Evolutionary conservation across 306 rosid genomes (phyloP), one percentile per base, ranked within the genome.

Genomic region (Ochetophila trinervis): DNA sequence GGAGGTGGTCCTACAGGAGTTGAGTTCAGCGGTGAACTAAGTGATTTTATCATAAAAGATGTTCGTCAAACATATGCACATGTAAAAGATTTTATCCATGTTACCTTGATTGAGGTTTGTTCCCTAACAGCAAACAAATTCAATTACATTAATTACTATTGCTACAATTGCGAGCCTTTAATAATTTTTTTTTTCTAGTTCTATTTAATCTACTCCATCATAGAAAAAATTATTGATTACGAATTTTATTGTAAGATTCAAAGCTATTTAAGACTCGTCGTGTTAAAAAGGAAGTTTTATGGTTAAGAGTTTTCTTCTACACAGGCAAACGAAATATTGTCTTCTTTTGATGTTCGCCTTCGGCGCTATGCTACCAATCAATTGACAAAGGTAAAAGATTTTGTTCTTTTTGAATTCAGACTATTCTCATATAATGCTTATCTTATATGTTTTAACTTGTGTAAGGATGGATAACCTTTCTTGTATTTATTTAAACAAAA

Each of bases 1-100:
- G 99, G 99, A 68, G 99, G 99, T 34, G 99, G 99, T 73, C 99
- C 97, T 30, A 93, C 99, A 1, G 99, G 97, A 72, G 99, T 93
- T 35, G 99, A 93, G 73, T 93, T 93, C 84, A 93, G 99, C 24
- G 97, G 99, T 51, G 99, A 93, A 78, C 96, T 93, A 42, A 90
- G 97, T 86, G 99, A 93, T 75, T 93, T 90, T 77, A 93, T 90
- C 74, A 74, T 64, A 66, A 90, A 68, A 65, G 99, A 93, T 86
- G 99, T 90, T 60, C 87, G 68, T 40, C 79, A 90, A 83, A 84
- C 88, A 86, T 90, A 93, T 77, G 16, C 88, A 22, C 99, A 93
- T 74, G 97, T 93, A 78, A 93, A 93, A 82, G 86, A 93, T 63
- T 86, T 86, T 53, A 84, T 90, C 73, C 90, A 68, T 22, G 99